Conservation (phyloP, 768 basidiomycete species). For the Amanita pseudoporphyria region DNA sequence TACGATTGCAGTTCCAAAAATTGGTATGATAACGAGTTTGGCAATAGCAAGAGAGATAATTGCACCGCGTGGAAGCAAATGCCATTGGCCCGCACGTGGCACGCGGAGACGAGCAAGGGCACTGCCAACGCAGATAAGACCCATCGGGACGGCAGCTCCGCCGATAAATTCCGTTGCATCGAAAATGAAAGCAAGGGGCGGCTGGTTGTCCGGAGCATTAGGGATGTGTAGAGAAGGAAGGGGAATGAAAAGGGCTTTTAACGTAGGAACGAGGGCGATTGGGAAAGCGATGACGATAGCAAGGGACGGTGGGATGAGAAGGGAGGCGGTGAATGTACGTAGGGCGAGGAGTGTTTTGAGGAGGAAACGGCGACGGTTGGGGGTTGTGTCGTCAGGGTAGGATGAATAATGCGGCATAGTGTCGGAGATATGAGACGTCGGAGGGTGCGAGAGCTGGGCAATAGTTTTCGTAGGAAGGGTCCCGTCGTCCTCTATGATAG, state of each 20-base stretch:
- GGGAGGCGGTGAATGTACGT: constrained; percentile 22
- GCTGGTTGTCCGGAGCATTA: constrained; percentile 52
- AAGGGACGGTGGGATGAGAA: constrained; percentile 40
- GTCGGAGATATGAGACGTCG: neutral
- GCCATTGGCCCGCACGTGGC: constrained; percentile 33
- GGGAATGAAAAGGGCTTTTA: constrained; percentile 56
- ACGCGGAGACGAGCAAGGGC: constrained; percentile 50
- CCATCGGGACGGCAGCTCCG: constrained; percentile 52
- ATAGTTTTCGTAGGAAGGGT: no score
- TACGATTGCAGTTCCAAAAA: constrained; percentile 51
- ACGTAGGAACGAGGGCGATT: constrained; percentile 42
- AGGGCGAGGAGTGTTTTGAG: constrained; percentile 1
- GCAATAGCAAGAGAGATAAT: constrained; percentile 42
- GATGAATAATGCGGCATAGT: neutral
- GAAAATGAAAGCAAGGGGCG: constrained; percentile 53
- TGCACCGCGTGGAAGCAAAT: constrained; percentile 35
- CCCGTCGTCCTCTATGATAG: neutral
- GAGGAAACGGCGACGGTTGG: neutral
- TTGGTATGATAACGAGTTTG: constrained; percentile 47
- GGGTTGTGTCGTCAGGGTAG: neutral
- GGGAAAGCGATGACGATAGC: constrained; percentile 45
- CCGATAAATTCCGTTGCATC: constrained; percentile 53
- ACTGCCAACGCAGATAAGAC: constrained; percentile 52
- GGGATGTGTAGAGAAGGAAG: constrained; percentile 30
- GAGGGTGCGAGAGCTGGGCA: neutral